Percentiles rank a stretch among this genome's conserved stretches.
phyloP scores from a whole-genome alignment of 306 rosid species.

The Cucumis cinereus region DNA sequence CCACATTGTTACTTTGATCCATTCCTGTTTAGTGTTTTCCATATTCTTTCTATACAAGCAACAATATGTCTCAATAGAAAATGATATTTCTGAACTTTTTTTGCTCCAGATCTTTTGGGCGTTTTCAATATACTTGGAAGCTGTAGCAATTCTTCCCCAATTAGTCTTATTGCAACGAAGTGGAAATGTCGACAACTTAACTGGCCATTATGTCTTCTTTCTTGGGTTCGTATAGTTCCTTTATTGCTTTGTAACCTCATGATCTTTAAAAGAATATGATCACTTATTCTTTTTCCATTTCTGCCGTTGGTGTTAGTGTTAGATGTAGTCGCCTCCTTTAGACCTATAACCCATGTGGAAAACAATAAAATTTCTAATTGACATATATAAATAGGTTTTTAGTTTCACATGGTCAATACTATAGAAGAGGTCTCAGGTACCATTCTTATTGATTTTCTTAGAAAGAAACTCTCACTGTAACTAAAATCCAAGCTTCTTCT shows the following conservation, averaged over 20 bases:
- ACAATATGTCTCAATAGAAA: background rate
- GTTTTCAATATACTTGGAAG: conserved; percentile 93
- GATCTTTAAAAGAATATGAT: background rate
- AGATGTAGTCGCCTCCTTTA: background rate
- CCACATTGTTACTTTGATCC: background rate
- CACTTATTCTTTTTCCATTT: background rate
- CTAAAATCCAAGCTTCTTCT: background rate
- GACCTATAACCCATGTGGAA: background rate
- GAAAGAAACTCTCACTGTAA: background rate
- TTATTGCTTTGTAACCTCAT: background rate
- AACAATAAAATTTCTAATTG: background rate
- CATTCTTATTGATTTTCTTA: background rate
- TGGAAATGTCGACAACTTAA: conserved; percentile 92
- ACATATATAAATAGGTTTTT: background rate
- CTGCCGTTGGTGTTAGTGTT: background rate
- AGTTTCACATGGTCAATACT: background rate
- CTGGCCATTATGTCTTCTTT: conserved; percentile 75
- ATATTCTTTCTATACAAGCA: background rate
- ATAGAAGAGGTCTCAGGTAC: background rate
- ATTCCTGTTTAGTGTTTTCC: background rate
- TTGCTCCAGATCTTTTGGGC: conserved; percentile 72
- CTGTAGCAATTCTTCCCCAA: conserved; percentile 82
- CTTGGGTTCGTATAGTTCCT: conserved; percentile 54
- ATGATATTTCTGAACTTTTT: conserved; percentile 7
- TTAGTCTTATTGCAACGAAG: conserved; percentile 79